Evolutionary conservation across 768 basidiomycete genomes (phyloP).

Genomic region (Hypsizygus marmoreus): DNA sequence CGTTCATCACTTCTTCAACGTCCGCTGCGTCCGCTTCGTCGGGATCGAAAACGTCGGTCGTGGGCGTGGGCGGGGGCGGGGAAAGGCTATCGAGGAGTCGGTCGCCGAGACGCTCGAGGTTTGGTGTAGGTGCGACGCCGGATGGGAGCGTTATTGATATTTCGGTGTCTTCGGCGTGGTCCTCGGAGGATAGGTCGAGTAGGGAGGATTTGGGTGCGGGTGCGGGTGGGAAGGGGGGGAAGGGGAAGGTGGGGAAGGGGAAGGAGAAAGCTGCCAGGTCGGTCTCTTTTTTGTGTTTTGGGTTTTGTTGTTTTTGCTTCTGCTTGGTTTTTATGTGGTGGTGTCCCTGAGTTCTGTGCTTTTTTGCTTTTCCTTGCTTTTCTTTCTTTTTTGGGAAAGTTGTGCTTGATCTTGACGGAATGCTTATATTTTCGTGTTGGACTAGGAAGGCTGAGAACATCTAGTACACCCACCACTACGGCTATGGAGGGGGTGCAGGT

Average conservation of each 20-base stretch:
- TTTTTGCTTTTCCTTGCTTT: not conserved
- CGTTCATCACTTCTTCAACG: constrained; percentile 10
- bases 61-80: constrained; percentile 4
- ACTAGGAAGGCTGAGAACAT: constrained; percentile 14
- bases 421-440: too few relatives aligned
- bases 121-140: not conserved
- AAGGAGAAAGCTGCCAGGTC: too few relatives aligned
- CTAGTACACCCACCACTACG: not conserved
- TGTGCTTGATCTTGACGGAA: too few relatives aligned
- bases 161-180: constrained; percentile 3
- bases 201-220: not conserved
- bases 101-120: constrained; percentile 9
- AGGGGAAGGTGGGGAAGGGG: too few relatives aligned
- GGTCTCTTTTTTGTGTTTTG: too few relatives aligned
- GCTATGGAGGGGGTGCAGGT: too few relatives aligned
- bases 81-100: constrained; percentile 8
- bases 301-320: too few relatives aligned
- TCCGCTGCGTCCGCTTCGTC: too few relatives aligned
- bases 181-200: not conserved
- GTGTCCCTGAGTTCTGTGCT: too few relatives aligned
- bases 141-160: constrained; percentile 20
- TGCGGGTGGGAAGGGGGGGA: not conserved
- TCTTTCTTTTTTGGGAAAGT: not conserved
- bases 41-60: not conserved
- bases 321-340: too few relatives aligned